Conservation (phyloP, 192 early-diverging fungal genomes). For the Coemansia sp. region DNA sequence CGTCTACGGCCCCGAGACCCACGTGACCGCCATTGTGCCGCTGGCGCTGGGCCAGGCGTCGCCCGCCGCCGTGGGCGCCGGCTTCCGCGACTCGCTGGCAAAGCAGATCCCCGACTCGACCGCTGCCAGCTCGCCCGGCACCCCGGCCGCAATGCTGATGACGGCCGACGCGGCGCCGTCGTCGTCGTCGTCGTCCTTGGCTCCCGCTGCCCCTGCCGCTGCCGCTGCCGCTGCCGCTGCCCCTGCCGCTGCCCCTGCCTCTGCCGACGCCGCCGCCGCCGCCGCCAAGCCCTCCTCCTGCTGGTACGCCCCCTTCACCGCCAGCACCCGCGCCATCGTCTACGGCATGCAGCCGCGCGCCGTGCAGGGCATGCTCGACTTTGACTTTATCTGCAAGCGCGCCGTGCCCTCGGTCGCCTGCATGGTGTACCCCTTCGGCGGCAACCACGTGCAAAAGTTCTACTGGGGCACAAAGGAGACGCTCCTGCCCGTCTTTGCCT, state of each 20-base stretch:
- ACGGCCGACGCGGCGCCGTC: constrained; percentile 28
- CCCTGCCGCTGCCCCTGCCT: constrained; percentile 48
- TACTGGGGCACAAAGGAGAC: constrained; percentile 99
- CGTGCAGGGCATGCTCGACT: constrained; percentile 99
- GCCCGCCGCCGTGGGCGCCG: constrained; percentile 57
- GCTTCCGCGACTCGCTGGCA: constrained; percentile 58
- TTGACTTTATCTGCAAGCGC: constrained; percentile 99
- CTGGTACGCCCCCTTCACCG: constrained; percentile 78
- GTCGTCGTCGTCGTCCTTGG: no score
- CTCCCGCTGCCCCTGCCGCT: constrained; percentile 47
- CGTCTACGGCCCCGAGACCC: constrained; percentile 96
- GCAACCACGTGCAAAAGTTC: constrained; percentile 98
- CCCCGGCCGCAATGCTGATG: constrained; percentile 43
- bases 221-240: constrained; percentile 11
- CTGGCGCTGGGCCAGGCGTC: constrained; percentile 69
- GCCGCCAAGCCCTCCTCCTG: no score
- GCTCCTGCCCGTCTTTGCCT: constrained; percentile 89
- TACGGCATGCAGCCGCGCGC: constrained; percentile 99
- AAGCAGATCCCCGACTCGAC: constrained; percentile 56
- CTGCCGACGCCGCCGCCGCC: constrained; percentile 17
- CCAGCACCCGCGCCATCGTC: constrained; percentile 84
- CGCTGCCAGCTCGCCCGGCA: constrained; percentile 47
- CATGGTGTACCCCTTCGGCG: constrained; percentile 99
- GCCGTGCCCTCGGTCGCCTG: constrained; percentile 87
- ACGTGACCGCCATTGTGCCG: constrained; percentile 98